Evolutionary conservation across 1,284 basidiomycete species (phyloP), one percentile per base, ranked within the genome.

Genomic region (Irpex sp.): DNA sequence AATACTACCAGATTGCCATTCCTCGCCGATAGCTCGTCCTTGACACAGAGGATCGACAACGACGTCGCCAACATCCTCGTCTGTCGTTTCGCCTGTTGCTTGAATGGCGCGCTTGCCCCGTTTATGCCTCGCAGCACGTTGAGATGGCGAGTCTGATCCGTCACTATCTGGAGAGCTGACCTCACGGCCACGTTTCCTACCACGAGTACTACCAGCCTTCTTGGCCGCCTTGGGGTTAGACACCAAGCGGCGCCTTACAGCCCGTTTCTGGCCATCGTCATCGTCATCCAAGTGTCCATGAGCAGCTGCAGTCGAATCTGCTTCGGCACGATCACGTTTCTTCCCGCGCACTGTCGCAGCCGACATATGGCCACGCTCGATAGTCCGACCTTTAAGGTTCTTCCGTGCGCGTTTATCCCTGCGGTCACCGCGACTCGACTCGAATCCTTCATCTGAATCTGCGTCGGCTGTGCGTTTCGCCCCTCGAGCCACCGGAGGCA

Each of bases 261-360:
- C 69, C 43, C 67, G 69, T 11, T 70, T 67, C 49, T 71, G 68
- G 36, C 69, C 69, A 33, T 68, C 69, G 6, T 66, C 68, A 15
- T 72, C 70, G 7, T 72, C 72, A 13, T 74, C 69, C 33, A 69
- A 56, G 57, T 70, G 43, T 2, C 70, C 72, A 69, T 89, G 88
- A 50, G 81, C 85, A 55, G 83, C 89, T 70, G 90, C 86, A 0
- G 83, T 84, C 5, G 88, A 90, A 5, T 83, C 89, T 60, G 86
- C 87, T 68, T 91, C 89, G 13, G 82, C 80, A 56, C 88, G 86
- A 72, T 88, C 88, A 61, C 90, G 83, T 75, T 93, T 93, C 78
- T 83, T 89, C 33, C 90, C 90, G 66, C 89, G 57, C 17, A 49
- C 31, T 6, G 31, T 54, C 26, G 4, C 53, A 33, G 46, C 8